Evolutionary conservation across 2,329 filamentous ascomycete genomes (phyloP).

Genomic region (Stemphylium vesicarium): DNA sequence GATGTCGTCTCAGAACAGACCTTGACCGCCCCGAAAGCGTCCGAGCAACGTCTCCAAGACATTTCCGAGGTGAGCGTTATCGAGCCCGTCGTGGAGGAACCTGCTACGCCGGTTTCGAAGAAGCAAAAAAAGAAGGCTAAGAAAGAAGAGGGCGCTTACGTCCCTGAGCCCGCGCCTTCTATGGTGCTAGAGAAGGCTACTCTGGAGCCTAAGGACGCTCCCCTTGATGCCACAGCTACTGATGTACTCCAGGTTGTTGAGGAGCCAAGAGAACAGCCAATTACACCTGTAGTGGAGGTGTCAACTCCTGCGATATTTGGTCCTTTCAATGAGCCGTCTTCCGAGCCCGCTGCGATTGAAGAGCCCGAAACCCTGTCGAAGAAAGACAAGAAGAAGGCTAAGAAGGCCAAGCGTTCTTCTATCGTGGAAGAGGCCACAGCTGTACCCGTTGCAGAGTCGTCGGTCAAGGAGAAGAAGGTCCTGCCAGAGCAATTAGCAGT

Average conservation of each 20-base stretch:
- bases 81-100: not conserved
- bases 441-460: not conserved
- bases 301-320: no score
- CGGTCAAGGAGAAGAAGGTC: not conserved
- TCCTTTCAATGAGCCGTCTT: no score
- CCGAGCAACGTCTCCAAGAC: not conserved
- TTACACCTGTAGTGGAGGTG: no score
- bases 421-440: conserved; percentile 11
- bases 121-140: conserved; percentile 33
- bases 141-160: conserved; percentile 22
- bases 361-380: conserved; percentile 13
- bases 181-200: not conserved
- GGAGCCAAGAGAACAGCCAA: no score
- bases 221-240: no score
- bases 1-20: not conserved
- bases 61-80: not conserved
- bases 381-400: conserved; percentile 30
- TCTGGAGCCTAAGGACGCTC: not conserved
- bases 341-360: no score
- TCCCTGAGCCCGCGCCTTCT: conserved; percentile 12
- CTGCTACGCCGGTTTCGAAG: conserved; percentile 20
- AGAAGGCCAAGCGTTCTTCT: conserved; percentile 25
- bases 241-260: no score
- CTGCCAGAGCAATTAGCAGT: not conserved
- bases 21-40: not conserved